Evolutionary conservation across 2,329 filamentous ascomycete species (phyloP).

Genomic region (Monosporascus cannonballus): DNA sequence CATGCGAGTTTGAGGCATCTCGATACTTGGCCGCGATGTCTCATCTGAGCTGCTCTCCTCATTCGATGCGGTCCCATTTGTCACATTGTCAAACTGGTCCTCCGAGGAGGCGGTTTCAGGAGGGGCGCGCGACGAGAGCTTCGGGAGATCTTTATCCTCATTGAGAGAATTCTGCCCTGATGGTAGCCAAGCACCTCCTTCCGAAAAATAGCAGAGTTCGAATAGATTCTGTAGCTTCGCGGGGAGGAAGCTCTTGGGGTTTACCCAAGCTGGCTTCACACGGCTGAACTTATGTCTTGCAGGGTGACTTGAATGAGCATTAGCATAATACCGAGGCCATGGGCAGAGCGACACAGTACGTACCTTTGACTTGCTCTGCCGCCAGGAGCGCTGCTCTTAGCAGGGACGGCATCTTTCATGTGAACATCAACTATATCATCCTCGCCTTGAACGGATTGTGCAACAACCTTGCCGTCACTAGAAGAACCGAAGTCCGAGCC

Average conservation of each 20-base stretch:
- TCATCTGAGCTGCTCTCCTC: slow-evolving; percentile 50
- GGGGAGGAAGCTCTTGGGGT: slow-evolving; percentile 52
- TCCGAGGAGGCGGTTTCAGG: slow-evolving; percentile 37
- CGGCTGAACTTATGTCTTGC: slow-evolving; percentile 37
- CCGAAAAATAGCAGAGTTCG: slow-evolving; percentile 61
- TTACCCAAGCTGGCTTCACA: slow-evolving; percentile 46
- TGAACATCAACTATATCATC: slow-evolving; percentile 88
- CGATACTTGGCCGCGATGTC: slow-evolving; percentile 22
- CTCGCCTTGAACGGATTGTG: slow-evolving; percentile 78
- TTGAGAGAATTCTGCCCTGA: slow-evolving; percentile 63
- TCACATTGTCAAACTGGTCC: slow-evolving; percentile 42
- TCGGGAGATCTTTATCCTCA: slow-evolving; percentile 52
- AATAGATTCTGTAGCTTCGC: slow-evolving; percentile 66
- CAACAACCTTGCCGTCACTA: slow-evolving; percentile 64
- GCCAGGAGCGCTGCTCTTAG: slow-evolving; percentile 17
- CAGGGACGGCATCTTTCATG: slow-evolving; percentile 59
- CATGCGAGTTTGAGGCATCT: slow-evolving; percentile 45
- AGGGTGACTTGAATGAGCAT: slow-evolving; percentile 27
- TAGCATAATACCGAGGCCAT: slow-evolving; percentile 6
- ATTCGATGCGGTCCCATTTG: slow-evolving; percentile 41
- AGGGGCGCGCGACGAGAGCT: slow-evolving; percentile 40
- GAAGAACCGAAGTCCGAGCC: slow-evolving; percentile 58
- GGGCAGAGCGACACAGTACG: slow-evolving; percentile 4
- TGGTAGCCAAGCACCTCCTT: slow-evolving; percentile 54
- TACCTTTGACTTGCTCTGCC: slow-evolving; percentile 21